Base-by-base conservation (phyloP, 2,329 filamentous ascomycete species). In the Fusarium buharicum region DNA sequence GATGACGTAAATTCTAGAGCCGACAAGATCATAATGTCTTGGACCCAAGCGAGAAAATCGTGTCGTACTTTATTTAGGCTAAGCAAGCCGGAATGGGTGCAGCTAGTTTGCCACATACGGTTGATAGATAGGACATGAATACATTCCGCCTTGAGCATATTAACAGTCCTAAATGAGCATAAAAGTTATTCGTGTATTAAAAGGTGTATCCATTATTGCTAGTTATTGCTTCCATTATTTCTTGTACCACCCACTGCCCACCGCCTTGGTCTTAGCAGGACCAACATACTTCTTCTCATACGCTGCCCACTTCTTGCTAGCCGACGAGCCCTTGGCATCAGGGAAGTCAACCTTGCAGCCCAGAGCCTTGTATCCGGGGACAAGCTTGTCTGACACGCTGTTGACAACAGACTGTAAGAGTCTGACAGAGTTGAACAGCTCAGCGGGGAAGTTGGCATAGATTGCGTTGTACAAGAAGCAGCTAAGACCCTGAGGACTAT, bases 241-340 rank as follows among this genome's bases (percentile, higher is more conserved):
- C 22, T 59, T 37, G 12, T 59, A 61, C 50, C 55, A 60, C 0
- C 56, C 50, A 8, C 58, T 55, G 2, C 58, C 50, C 10, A 55
- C 37, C 13, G 55, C 55, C 16, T 50, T 37, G 14, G 46, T 60
- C 40, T 61, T 60, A 5, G 56, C 55, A 1, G 45, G 45, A 4
- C 56, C 58, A 27, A 55, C 40, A 9, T 55, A 61, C 37, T 61
- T 61, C 20, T 61, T 55, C 39, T 55, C 44, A 11, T 60, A 61
- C 1, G n/a, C 45, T 2, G 41, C 45, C 13, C 45, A 61, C 22
- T 55, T n/a, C 31, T 50, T 50, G 2, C 30, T 44, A 11, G 24
- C 57, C 8, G 38, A 40, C 3, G 49, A 60, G 6, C 58, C 58
- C 17, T 61, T 36, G 3, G 55, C 55, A 13, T 61, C 58, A 3